These are phyloP conservation scores for Sanghuangporus sanghuang DNA, from an alignment of 1,284 basidiomycete genomes.

Conservation along the genomic window DNA sequence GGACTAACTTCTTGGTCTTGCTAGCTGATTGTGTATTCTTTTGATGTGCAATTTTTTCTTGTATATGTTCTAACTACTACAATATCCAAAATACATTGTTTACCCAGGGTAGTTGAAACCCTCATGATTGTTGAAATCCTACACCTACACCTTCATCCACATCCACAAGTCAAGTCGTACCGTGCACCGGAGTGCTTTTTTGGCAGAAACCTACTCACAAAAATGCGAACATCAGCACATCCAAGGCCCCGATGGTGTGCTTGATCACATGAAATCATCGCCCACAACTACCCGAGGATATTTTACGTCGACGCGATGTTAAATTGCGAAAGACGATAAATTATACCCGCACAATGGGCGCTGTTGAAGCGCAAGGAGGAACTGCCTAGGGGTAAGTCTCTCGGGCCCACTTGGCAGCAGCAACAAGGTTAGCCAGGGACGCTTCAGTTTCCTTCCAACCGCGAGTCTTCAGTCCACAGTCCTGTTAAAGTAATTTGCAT, in stretches of 20 bases:
- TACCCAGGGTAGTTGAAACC: conserved; percentile 17
- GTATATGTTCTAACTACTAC: neutral
- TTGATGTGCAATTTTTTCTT: neutral
- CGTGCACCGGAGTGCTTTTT: neutral
- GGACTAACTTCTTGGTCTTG: too few relatives aligned
- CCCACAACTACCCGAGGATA: conserved; percentile 19
- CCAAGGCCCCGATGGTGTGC: neutral
- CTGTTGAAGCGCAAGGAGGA: conserved; percentile 83
- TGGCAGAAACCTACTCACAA: neutral
- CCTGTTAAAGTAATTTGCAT: conserved; percentile 31
- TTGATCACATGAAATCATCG: neutral
- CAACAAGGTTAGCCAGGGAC: conserved; percentile 85
- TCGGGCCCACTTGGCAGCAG: conserved; percentile 87
- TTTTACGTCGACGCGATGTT: conserved; percentile 2
- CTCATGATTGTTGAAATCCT: conserved; percentile 17
- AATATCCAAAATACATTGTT: conserved; percentile 3
- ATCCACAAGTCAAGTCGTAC: neutral
- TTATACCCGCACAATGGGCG: conserved; percentile 48
- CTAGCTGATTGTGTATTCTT: neutral
- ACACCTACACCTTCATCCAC: conserved; percentile 9
- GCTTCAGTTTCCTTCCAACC: conserved; percentile 95
- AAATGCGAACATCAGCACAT: neutral
- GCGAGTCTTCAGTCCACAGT: conserved; percentile 91
- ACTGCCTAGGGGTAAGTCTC: conserved; percentile 65
- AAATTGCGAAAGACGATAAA: conserved; percentile 31